Conservation (phyloP, 2,329 filamentous ascomycete genomes). For the Aspergillus ustus region DNA sequence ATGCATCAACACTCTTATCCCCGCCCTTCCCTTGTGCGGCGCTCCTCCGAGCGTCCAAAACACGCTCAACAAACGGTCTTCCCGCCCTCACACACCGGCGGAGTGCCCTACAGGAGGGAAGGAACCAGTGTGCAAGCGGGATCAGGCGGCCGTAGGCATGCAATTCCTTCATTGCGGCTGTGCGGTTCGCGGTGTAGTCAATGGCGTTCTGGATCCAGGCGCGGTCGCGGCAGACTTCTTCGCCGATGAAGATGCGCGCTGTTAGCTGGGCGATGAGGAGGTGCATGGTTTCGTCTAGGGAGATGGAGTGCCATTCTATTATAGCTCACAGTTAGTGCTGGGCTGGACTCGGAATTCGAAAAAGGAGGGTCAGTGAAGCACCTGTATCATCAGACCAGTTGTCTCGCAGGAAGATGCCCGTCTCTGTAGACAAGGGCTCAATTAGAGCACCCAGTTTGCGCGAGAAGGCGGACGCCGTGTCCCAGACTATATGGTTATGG, state of each 20-base stretch:
- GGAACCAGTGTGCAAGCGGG: not conserved
- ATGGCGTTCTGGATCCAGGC: conserved; percentile 2
- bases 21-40: not conserved
- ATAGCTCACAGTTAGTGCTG: not conserved
- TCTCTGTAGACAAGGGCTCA: not conserved
- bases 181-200: not conserved
- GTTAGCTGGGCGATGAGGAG: conserved; percentile 1
- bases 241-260: conserved; percentile 6
- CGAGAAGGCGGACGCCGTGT: conserved; percentile 4
- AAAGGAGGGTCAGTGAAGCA: not conserved
- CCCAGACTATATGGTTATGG: conserved; percentile 6
- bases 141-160: not conserved
- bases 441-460: not conserved
- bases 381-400: conserved; percentile 1
- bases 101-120: not conserved
- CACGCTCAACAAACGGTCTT: not conserved
- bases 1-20: not conserved
- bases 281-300: not conserved
- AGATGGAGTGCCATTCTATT: conserved; percentile 3
- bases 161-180: not conserved
- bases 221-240: not conserved
- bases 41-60: not conserved
- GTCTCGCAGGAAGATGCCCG: not conserved
- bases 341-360: not conserved
- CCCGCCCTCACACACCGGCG: not conserved